Evolutionary conservation across 176 grass and related monocot species (phyloP).

Genomic region (Zizania latifolia): DNA sequence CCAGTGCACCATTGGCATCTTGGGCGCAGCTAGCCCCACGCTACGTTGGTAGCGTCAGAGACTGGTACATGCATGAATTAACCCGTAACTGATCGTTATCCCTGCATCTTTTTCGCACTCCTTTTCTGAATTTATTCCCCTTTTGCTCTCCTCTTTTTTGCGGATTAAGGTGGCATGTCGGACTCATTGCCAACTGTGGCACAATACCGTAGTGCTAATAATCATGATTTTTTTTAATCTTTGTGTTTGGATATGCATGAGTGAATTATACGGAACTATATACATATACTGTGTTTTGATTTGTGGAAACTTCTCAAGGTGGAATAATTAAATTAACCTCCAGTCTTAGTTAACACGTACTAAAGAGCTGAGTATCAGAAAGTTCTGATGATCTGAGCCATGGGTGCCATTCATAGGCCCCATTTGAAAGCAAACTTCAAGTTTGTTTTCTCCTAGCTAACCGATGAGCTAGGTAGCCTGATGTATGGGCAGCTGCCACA

Average conservation of each 20-base stretch:
- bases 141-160: not conserved
- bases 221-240: not conserved
- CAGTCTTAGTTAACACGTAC: not conserved
- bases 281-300: no score
- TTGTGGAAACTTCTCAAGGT: not conserved
- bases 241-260: not conserved
- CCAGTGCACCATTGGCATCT: no score
- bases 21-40: not conserved
- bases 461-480: not conserved
- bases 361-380: no score
- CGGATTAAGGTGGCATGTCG: slow-evolving; percentile 16
- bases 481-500: slow-evolving; percentile 9
- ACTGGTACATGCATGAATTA: not conserved
- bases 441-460: slow-evolving; percentile 9
- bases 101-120: not conserved
- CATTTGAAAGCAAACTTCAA: not conserved
- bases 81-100: not conserved
- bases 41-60: not conserved
- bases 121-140: not conserved
- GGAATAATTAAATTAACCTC: not conserved
- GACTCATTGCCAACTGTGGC: not conserved
- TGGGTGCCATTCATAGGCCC: not conserved
- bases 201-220: slow-evolving; percentile 17
- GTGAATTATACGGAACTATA: slow-evolving; percentile 1
- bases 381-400: not conserved